A percentile compares a stretch with the other conserved stretches of the same genome.
phyloP scores from a whole-genome alignment of 2,329 filamentous ascomycete genomes.

The Ophiostoma sp. region DNA sequence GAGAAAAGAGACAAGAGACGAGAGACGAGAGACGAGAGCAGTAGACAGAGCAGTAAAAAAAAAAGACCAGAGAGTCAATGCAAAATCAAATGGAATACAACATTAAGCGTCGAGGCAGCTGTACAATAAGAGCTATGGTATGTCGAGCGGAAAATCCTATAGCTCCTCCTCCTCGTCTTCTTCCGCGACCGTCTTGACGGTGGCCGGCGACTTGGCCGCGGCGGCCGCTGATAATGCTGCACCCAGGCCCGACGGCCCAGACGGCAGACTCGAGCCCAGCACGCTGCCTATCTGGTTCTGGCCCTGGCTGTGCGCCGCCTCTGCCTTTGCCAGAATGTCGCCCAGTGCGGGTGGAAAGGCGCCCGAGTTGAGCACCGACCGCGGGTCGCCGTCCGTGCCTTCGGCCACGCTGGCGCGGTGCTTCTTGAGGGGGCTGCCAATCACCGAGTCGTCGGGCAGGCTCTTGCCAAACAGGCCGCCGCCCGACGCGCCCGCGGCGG shows the following conservation, averaged over 20 bases:
- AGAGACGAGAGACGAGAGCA: not conserved
- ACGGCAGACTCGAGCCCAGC: constrained; percentile 8
- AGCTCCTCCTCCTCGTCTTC: constrained; percentile 26
- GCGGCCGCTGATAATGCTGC: constrained; percentile 1
- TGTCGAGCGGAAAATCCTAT: not conserved
- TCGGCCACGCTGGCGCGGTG: constrained; percentile 59
- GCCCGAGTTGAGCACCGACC: constrained; percentile 26
- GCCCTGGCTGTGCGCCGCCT: constrained; percentile 31
- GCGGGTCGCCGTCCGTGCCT: constrained; percentile 35
- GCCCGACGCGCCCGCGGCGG: not conserved
- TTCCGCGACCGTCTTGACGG: constrained; percentile 1
- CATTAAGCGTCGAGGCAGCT: not conserved
- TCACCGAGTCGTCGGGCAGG: constrained; percentile 42
- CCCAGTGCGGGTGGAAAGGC: constrained; percentile 39
- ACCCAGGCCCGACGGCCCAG: not conserved
- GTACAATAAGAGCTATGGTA: not conserved
- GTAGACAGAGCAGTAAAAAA: not conserved
- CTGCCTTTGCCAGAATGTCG: constrained; percentile 38
- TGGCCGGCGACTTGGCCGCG: not conserved
- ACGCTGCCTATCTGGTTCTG: constrained; percentile 5
- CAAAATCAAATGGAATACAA: not conserved
- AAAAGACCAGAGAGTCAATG: not conserved
- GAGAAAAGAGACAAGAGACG: not conserved
- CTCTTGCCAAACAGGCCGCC: constrained; percentile 38
- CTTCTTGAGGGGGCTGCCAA: constrained; percentile 72